Evolutionary conservation across 306 rosid species (phyloP), one percentile per base, ranked within the genome.

Genomic region (Fragaria vesca): DNA sequence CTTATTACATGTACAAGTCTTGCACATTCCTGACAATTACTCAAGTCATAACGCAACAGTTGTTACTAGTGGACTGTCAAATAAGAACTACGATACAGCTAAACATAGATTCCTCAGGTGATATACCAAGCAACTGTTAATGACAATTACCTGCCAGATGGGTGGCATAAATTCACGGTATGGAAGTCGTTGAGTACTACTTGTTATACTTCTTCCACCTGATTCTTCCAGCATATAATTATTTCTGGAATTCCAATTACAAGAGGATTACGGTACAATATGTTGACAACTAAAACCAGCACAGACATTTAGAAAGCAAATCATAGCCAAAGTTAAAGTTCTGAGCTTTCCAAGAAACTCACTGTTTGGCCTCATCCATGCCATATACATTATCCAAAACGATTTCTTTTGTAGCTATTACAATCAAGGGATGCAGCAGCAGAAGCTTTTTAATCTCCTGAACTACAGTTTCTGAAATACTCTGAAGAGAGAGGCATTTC

Each of bases 111-210:
- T 74, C 34, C 42, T 30, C 70, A 34, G 38, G 46, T 57, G 52
- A 67, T 51, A 66, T 70, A 66, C 13, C 46, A 62, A 71, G 52
- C 62, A 69, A 71, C 55, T 60, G 46, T 30, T 73, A 30, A 66
- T 66, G 73, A 68, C 73, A 51, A 69, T 82, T 88, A 94, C 98
- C 98, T 94, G 97, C 98, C 98, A 92, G 68, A 80, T 83, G 15
- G 94, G 83, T 79, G 98, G 97, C 97, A 92, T 94, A 77, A 84
- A 92, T 86, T 94, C 97, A 32, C 91, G 94, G 76, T 87, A 81
- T 75, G 82, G 87, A 82, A 62, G 69, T 66, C 74, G 88, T 66
- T 65, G 85, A 74, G 36, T 55, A 63, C 63, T 87, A 66, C 78
- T 73, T 36, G 80, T 71, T 54, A 60, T 76, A 60, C 76, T 83